phyloP scores from a whole-genome alignment of 176 grass and related monocot species.

The Raddia distichophylla region DNA sequence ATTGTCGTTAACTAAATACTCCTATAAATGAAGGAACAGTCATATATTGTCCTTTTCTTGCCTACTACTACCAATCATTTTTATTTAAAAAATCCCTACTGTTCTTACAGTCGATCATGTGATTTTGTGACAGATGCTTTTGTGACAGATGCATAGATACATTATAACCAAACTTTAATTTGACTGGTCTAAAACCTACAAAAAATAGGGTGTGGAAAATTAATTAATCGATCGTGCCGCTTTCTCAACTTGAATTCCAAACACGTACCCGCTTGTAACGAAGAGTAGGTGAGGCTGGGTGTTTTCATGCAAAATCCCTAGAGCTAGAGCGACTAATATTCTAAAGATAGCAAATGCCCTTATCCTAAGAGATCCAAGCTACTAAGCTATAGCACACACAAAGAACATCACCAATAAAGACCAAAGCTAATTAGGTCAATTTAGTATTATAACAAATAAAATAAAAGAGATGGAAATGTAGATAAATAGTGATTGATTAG shows the following conservation, averaged over 20 bases:
- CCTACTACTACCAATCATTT: neutral
- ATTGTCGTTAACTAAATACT: neutral
- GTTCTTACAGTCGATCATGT: too few relatives aligned
- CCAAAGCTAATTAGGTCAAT: too few relatives aligned
- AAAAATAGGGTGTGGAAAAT: slow-evolving; percentile 8
- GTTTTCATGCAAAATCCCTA: slow-evolving; percentile 44
- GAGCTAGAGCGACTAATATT: neutral
- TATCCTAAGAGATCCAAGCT: neutral
- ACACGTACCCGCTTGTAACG: slow-evolving; percentile 30
- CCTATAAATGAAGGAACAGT: too few relatives aligned
- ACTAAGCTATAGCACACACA: neutral
- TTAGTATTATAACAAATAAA: too few relatives aligned
- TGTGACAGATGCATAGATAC: neutral
- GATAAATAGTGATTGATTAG: too few relatives aligned
- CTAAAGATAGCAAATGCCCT: slow-evolving; percentile 18
- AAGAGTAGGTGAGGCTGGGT: slow-evolving; percentile 21
- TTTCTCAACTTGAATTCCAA: slow-evolving; percentile 3
- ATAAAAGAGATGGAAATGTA: too few relatives aligned
- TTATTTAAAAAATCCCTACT: neutral
- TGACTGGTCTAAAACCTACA: neutral
- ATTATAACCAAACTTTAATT: neutral
- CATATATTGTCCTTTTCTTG: neutral
- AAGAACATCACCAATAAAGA: too few relatives aligned
- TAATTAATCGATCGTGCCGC: neutral
- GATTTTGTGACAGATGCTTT: neutral